Conservation (phyloP, 2,329 filamentous ascomycete species). For the Colletotrichum liriopes region DNA sequence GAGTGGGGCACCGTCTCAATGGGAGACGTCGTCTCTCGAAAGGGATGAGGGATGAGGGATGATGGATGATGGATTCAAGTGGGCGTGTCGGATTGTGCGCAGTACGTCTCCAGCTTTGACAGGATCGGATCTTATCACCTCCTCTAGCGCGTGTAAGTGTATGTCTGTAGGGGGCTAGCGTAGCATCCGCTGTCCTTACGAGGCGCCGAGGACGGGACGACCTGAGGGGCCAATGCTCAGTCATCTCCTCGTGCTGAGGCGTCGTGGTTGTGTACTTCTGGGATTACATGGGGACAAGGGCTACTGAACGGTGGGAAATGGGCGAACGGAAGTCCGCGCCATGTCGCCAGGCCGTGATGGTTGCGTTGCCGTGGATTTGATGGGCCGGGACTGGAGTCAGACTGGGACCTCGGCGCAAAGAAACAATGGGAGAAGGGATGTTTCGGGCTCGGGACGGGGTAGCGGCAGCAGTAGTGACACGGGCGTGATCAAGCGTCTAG, state of each 20-base stretch:
- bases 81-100: conserved; percentile 32
- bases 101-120: conserved; percentile 38
- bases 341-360: background rate
- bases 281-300: conserved; percentile 23
- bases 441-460: conserved; percentile 25
- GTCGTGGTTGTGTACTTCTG: background rate
- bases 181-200: conserved; percentile 33
- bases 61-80: conserved; percentile 33
- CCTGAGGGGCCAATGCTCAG: conserved; percentile 35
- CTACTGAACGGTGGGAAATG: conserved; percentile 17
- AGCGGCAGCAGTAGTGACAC: conserved; percentile 6
- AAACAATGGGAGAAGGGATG: conserved; percentile 25
- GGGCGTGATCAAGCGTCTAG: background rate
- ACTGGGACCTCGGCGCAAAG: conserved; percentile 1
- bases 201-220: conserved; percentile 41
- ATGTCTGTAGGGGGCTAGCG: conserved; percentile 31
- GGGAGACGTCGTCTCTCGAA: conserved; percentile 19
- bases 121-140: conserved; percentile 40
- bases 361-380: background rate
- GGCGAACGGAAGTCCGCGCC: conserved; percentile 36
- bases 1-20: conserved; percentile 14
- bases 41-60: conserved; percentile 29
- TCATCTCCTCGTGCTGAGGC: conserved; percentile 18
- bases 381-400: conserved; percentile 1
- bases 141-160: conserved; percentile 30